Conservation (phyloP, 1,284 basidiomycete species). For the Bondarzewia mesenterica region DNA sequence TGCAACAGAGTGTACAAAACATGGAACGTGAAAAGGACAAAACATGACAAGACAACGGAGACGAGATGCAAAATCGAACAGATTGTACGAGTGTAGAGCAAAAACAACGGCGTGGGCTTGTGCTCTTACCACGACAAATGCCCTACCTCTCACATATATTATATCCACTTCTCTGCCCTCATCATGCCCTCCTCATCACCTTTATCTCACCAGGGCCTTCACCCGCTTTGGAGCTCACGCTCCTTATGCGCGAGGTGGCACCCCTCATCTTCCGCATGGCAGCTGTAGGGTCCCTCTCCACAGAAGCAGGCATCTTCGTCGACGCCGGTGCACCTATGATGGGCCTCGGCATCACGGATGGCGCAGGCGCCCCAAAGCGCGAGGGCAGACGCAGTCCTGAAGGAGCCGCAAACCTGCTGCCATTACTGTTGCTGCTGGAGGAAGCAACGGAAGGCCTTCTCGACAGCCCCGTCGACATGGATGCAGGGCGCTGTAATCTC, state of each 20-base stretch:
- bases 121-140: too few species aligned
- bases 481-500: not conserved
- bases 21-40: too few species aligned
- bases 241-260: not conserved
- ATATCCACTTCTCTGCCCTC: too few species aligned
- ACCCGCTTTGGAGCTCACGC: not conserved
- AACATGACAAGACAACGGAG: too few species aligned
- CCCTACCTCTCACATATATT: too few species aligned
- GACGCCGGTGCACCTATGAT: not conserved
- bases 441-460: not conserved
- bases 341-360: not conserved
- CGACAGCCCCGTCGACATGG: not conserved
- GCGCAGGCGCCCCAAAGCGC: not conserved
- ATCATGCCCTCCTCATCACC: not conserved
- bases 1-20: too few species aligned
- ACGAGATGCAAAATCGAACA: too few species aligned
- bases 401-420: not conserved
- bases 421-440: not conserved
- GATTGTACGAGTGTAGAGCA: too few species aligned
- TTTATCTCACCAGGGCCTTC: not conserved
- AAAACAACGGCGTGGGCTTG: too few species aligned
- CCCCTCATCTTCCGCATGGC: not conserved
- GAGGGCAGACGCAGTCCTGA: conserved; percentile 2
- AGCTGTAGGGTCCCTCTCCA: not conserved
- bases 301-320: not conserved